Base-by-base conservation (phyloP, 306 rosid species). In the Acacia melanoxylon region DNA sequence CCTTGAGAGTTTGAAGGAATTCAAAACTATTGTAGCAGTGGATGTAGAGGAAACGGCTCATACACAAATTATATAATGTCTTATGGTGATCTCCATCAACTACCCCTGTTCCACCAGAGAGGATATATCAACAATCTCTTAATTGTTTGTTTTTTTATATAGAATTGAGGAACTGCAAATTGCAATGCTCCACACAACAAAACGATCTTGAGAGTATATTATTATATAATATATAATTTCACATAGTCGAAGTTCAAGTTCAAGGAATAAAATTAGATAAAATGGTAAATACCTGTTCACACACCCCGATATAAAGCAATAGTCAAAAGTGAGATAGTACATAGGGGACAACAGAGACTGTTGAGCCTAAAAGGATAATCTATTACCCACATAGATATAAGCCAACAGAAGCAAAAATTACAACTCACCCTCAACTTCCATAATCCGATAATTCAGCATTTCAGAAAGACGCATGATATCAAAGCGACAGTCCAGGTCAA, bases 1-100 rank as follows among this genome's bases (percentile, higher is more conserved):
- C 98, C 97, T 91, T 95, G 84, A 95, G 98, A 82, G 91, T 90
- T 76, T 92, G 92, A 87, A 95, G 97, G 85, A 91, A 93, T n/a
- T 93, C 84, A 77, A 93, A 86, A 85, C 88, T 91, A 56, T 84
- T 89, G 22, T 89, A 93, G 84, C 97, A 95, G 56, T 93, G 97
- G 71, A 79, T 79, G 35, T 91, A 95, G 70, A 90, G 40, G 88
- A 95, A 95, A 11, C 97, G 90, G 40, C 85, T 78, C 97, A 95
- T 86, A 84, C 97, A 95, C 71, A 87, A 81, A 77, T 77, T 58
- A 85, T 72, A 83, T 35, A 95, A 74, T 22, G 84, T 75, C 56
- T 85, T 83, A 73, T 84, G 85, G 68, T 69, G 74, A 81, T 59
- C 76, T 42, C 56, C 75, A 54, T 67, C 6, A 59, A 80, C 45